These are phyloP conservation scores for Fulvia fulva DNA, from an alignment of 2,329 filamentous ascomycete species.

Conservation along the genomic window DNA sequence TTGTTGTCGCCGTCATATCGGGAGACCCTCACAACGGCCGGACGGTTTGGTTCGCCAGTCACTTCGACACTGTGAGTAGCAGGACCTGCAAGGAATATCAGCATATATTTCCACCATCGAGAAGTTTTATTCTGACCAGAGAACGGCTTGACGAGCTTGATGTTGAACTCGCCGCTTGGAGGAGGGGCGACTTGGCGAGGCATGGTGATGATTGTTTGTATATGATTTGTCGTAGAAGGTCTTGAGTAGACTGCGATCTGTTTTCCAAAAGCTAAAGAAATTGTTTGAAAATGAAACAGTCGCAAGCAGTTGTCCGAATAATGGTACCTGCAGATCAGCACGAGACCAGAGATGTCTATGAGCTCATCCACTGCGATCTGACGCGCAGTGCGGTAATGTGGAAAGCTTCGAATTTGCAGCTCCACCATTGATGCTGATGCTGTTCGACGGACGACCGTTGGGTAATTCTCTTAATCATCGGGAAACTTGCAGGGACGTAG, in stretches of 20 bases:
- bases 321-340: conserved; percentile 2
- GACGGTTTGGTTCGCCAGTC: conserved; percentile 40
- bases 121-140: conserved; percentile 19
- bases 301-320: neutral
- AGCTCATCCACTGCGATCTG: neutral
- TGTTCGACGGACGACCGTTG: neutral
- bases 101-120: neutral
- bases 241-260: neutral
- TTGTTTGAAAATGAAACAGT: neutral
- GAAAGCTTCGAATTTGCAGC: neutral
- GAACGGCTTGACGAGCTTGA: conserved; percentile 34
- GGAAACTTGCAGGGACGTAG: no score
- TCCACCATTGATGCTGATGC: neutral
- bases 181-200: conserved; percentile 35
- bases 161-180: conserved; percentile 35
- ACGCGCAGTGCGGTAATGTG: neutral
- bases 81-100: conserved; percentile 28
- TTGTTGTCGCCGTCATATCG: conserved; percentile 32
- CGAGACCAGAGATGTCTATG: neutral
- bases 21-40: conserved; percentile 34
- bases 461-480: no score
- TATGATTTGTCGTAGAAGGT: neutral
- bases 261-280: neutral
- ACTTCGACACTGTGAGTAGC: conserved; percentile 36
- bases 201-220: conserved; percentile 23